phyloP scores from a whole-genome alignment of 176 grass and related monocot genomes.

The Leersia perrieri region DNA sequence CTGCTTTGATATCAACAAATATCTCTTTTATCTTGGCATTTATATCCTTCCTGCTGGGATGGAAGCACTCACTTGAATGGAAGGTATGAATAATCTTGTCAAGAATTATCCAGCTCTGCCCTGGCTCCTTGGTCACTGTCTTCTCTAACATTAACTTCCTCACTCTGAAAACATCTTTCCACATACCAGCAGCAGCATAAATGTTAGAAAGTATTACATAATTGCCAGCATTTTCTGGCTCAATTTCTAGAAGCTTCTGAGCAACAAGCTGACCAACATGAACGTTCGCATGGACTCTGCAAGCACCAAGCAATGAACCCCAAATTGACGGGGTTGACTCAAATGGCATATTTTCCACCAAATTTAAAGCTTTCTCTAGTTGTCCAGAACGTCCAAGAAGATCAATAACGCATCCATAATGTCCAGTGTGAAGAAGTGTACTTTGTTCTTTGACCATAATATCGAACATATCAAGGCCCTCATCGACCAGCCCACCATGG shows the following conservation, averaged over 20 bases:
- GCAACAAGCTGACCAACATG: conserved; percentile 54
- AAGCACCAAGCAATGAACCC: conserved; percentile 69
- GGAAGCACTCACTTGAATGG: conserved; percentile 49
- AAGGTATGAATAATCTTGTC: conserved; percentile 68
- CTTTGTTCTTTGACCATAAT: conserved; percentile 56
- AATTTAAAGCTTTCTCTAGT: conserved; percentile 53
- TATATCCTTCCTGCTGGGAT: conserved; percentile 64
- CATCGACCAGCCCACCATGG: conserved; percentile 64
- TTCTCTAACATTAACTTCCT: conserved; percentile 64
- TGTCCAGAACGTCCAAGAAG: conserved; percentile 71
- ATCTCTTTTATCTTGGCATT: conserved; percentile 56
- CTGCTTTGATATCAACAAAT: conserved; percentile 55
- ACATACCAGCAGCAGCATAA: conserved; percentile 71
- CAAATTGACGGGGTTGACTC: conserved; percentile 63
- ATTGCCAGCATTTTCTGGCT: conserved; percentile 76
- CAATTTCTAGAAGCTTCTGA: conserved; percentile 64
- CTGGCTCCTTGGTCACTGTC: conserved; percentile 63
- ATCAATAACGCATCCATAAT: conserved; percentile 75
- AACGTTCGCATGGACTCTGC: conserved; percentile 63
- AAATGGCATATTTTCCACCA: conserved; percentile 62
- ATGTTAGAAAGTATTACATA: conserved; percentile 89
- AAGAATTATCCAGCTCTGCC: conserved; percentile 69
- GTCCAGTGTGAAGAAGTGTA: conserved; percentile 36
- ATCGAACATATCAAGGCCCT: conserved; percentile 65
- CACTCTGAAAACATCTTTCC: conserved; percentile 66